These are phyloP conservation scores for Cladochytrium replicatum DNA, from an alignment of 192 early-diverging fungal genomes.

Conservation along the genomic window DNA sequence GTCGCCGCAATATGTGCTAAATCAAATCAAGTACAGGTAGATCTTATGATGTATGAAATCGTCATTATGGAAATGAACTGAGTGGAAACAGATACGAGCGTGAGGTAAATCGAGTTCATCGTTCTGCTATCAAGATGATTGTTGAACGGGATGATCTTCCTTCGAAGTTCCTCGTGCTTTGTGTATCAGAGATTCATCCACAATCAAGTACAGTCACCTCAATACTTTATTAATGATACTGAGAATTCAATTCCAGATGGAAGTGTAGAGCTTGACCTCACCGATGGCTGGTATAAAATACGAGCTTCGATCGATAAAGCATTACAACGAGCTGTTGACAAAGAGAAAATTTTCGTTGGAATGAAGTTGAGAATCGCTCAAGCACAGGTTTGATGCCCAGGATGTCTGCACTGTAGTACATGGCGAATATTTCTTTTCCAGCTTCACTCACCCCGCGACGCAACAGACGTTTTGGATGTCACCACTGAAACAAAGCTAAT, in stretches of 20 bases:
- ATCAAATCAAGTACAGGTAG: constrained; percentile 36
- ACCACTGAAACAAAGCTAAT: constrained; percentile 17
- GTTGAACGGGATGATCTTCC: constrained; percentile 54
- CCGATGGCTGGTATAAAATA: constrained; percentile 68
- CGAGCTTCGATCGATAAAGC: constrained; percentile 37
- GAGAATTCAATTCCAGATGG: constrained; percentile 7
- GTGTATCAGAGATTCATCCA: constrained; percentile 38
- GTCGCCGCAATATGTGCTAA: constrained; percentile 26
- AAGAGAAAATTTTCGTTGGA: constrained; percentile 40
- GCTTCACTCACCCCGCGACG: constrained; percentile 11
- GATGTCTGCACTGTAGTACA: too few species aligned
- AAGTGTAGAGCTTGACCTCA: constrained; percentile 34
- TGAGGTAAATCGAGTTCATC: constrained; percentile 51
- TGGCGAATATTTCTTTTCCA: constrained; percentile 19
- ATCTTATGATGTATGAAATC: not conserved
- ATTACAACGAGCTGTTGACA: constrained; percentile 24
- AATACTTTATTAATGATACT: constrained; percentile 1
- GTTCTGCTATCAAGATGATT: constrained; percentile 51
- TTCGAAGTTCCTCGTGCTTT: constrained; percentile 46
- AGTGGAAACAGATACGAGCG: constrained; percentile 48
- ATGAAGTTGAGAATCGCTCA: constrained; percentile 49
- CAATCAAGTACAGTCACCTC: not conserved
- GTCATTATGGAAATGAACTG: constrained; percentile 1
- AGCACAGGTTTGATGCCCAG: constrained; percentile 32
- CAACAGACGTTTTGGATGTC: constrained; percentile 28